Conservation (phyloP, 495 filamentous ascomycete genomes). For the Bombardia bombarda region DNA sequence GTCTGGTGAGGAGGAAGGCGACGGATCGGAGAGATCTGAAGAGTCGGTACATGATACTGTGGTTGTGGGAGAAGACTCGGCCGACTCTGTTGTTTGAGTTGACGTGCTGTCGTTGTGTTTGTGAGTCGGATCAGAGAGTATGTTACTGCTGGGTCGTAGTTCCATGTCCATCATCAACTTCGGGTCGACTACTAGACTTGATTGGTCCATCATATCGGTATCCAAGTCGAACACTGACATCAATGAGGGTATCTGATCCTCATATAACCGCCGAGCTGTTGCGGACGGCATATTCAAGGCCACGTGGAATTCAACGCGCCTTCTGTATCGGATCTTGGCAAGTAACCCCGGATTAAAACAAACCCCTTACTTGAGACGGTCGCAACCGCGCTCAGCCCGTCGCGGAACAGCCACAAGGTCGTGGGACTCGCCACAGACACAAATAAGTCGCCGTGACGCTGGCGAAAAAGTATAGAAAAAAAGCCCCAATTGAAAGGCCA, state of each 20-base stretch:
- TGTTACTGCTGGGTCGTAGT: conserved; percentile 24
- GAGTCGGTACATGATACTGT: conserved; percentile 92
- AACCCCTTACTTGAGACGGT: too few relatives aligned
- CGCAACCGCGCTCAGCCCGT: conserved; percentile 15
- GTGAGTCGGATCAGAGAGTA: conserved; percentile 36
- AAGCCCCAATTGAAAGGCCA: conserved; percentile 1
- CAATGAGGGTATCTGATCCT: conserved; percentile 64
- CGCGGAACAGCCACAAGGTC: conserved; percentile 14
- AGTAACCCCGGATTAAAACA: too few relatives aligned
- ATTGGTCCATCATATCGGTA: conserved; percentile 34
- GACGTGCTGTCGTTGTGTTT: conserved; percentile 63
- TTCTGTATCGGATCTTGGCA: too few relatives aligned
- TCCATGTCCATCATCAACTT: conserved; percentile 32
- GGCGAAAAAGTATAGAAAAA: background rate
- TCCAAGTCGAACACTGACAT: conserved; percentile 62
- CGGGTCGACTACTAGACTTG: conserved; percentile 34
- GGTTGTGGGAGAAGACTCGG: conserved; percentile 90
- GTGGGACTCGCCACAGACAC: conserved; percentile 7
- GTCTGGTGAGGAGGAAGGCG: conserved; percentile 85
- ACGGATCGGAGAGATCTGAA: conserved; percentile 78
- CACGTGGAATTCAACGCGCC: too few relatives aligned
- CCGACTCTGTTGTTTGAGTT: conserved; percentile 74
- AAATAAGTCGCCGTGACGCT: conserved; percentile 1
- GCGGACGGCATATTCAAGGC: conserved; percentile 46
- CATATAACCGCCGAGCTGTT: conserved; percentile 42